Conservation (phyloP, 202 grass and related monocot species). For the Brachypodium distachyon region DNA sequence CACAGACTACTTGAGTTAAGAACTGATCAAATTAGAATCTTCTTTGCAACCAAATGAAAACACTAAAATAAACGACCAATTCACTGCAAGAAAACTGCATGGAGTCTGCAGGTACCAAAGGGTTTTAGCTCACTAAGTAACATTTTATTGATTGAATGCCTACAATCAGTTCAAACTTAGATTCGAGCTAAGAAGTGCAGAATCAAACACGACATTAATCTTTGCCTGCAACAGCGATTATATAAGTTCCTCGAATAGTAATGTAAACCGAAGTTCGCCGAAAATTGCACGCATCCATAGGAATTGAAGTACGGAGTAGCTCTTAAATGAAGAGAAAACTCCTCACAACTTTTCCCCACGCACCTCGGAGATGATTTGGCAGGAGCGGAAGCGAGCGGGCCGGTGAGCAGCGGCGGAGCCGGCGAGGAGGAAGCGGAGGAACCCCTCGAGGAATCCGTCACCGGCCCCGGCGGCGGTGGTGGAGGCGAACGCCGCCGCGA, state of each 20-base stretch:
- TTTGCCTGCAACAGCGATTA: not conserved
- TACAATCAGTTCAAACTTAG: not conserved
- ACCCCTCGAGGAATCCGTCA: constrained; percentile 63
- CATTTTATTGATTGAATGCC: not conserved
- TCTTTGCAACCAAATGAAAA: not conserved
- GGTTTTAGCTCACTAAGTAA: not conserved
- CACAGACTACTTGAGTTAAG: not conserved
- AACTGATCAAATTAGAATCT: not conserved
- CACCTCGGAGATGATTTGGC: constrained; percentile 83
- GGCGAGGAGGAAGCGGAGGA: constrained; percentile 54
- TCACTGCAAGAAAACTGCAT: not conserved
- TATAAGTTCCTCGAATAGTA: not conserved
- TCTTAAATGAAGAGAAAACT: not conserved
- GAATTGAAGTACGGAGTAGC: not conserved
- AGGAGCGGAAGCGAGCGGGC: constrained; percentile 51
- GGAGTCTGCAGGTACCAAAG: not conserved
- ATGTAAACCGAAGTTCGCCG: not conserved
- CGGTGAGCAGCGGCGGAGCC: constrained; percentile 48
- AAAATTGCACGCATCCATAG: not conserved
- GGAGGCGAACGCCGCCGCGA: constrained; percentile 50
- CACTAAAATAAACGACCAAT: not conserved
- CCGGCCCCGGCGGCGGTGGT: not conserved
- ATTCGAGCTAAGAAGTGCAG: not conserved
- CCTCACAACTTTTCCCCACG: not conserved
- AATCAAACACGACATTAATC: not conserved